A percentile compares a stretch with the other conserved stretches of the same genome.
phyloP scores from a whole-genome alignment of 345 rosid genomes.

The Corchorus capsularis region DNA sequence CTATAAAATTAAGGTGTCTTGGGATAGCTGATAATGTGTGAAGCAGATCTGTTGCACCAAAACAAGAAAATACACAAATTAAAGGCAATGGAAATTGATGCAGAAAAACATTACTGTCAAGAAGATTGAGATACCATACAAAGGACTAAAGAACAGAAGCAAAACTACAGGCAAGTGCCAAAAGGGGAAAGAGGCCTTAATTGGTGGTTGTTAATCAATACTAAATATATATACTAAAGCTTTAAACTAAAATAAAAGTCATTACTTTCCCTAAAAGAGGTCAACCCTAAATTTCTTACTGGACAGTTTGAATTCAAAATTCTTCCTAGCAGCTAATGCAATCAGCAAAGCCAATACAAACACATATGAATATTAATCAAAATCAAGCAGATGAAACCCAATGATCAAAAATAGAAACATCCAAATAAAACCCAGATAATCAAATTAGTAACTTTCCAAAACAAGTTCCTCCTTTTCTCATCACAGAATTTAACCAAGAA shows the following conservation, averaged over 20 bases:
- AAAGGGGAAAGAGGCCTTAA: not conserved
- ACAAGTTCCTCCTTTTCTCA: not conserved
- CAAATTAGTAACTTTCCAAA: not conserved
- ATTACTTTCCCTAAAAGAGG: not conserved
- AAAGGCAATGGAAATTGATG: not conserved
- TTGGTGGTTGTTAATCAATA: not conserved
- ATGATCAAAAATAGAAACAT: too few relatives aligned
- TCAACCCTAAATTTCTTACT: not conserved
- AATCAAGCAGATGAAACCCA: not conserved
- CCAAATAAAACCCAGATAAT: too few relatives aligned
- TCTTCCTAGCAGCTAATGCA: not conserved
- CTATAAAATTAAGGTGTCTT: conserved; percentile 68
- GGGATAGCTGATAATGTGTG: conserved; percentile 58
- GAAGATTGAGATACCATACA: not conserved
- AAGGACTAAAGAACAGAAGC: not conserved
- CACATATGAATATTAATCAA: not conserved
- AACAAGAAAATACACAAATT: conserved; percentile 6
- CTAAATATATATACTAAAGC: not conserved
- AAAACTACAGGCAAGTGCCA: not conserved
- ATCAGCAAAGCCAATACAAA: not conserved
- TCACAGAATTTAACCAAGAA: not conserved
- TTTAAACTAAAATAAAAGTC: not conserved
- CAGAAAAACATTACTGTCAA: not conserved
- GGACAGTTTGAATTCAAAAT: not conserved
- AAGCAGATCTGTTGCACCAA: conserved; percentile 60